Conservation (phyloP, 495 filamentous ascomycete species). For the Penicillium antarcticum region DNA sequence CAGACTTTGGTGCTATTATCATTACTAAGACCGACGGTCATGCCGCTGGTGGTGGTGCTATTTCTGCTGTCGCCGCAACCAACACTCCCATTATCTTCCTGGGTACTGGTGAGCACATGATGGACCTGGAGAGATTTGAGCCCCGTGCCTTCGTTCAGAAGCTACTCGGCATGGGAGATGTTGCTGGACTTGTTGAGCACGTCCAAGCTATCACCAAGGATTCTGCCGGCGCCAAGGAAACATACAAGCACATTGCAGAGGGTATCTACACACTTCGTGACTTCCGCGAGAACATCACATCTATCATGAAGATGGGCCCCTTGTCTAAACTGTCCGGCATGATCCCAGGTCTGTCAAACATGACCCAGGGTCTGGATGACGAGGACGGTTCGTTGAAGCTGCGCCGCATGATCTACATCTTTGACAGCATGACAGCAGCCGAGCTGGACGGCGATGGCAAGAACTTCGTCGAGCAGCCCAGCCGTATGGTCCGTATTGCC, state of each 20-base stretch:
- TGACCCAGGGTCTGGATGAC: slow-evolving; percentile 95
- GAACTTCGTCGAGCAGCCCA: slow-evolving; percentile 86
- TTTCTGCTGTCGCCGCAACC: slow-evolving; percentile 96
- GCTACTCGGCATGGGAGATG: slow-evolving; percentile 94
- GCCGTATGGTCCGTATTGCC: slow-evolving; percentile 90
- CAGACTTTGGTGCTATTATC: slow-evolving; percentile 97
- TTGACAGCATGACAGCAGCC: slow-evolving; percentile 93
- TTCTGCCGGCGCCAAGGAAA: slow-evolving; percentile 74
- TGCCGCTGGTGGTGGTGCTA: slow-evolving; percentile 91
- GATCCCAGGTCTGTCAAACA: slow-evolving; percentile 90
- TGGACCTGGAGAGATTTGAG: slow-evolving; percentile 89
- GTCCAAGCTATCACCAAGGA: slow-evolving; percentile 96
- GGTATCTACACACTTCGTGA: slow-evolving; percentile 96
- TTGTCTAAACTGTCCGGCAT: slow-evolving; percentile 97
- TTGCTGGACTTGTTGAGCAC: slow-evolving; percentile 92
- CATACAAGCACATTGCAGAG: slow-evolving; percentile 96
- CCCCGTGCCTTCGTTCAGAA: slow-evolving; percentile 90
- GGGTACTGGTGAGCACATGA: slow-evolving; percentile 94
- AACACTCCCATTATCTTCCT: slow-evolving; percentile 97
- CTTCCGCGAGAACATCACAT: slow-evolving; percentile 89
- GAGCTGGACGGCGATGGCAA: slow-evolving; percentile 95
- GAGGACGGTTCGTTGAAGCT: slow-evolving; percentile 90
- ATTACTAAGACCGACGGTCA: slow-evolving; percentile 99
- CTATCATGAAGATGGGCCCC: slow-evolving; percentile 99
- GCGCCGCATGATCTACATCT: slow-evolving; percentile 98